Base-by-base conservation (phyloP, 2,329 filamentous ascomycete species). In the Trichoderma sp. region DNA sequence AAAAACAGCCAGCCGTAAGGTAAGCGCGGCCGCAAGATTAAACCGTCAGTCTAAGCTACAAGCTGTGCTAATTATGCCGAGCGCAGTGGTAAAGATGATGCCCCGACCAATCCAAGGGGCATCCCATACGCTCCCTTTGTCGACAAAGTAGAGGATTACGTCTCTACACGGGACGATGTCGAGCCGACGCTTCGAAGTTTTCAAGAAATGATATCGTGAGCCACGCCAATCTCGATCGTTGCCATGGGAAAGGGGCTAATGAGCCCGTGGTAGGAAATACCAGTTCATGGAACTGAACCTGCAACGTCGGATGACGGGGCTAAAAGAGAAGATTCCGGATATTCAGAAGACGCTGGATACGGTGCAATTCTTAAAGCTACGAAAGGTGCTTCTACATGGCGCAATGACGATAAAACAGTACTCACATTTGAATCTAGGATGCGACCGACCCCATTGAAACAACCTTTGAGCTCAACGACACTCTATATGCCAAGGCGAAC, bases 241-340 rank as follows among this genome's bases (percentile, higher is more conserved):
- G 43, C 55, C 27, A 47, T 56, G 53, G 69, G 24, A 65, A 62
- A 57, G 61, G 68, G 66, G 66, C 65, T 70, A 69, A 70, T 69
- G 40, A 49, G 69, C 69, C 69, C 66, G 66, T 52, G 66, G 79
- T 78, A 97, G 94, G 75, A 99, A 99, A 86, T 99, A 99, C 84
- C 96, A 98, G 81, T 99, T 98, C 83, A 99, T 99, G 96, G 94
- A 98, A 83, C 85, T 91, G 78, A 98, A 97, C 81, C 92, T 96
- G 70, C 91, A 97, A 80, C 88, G 93, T 72, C 88, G 96, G 59
- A 91, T 92, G 65, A 85, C 87, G 4, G 94, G 94, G 2, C 83
- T 99, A 68, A 92, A 91, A 77, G 94, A 97, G 77, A 99, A 98
- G 84, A 94, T 99, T 73, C 96, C 96, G 0, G 96, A 99, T 79